phyloP scores from a whole-genome alignment of 352 stramenopile species.

The Phytophthora aleatoria region DNA sequence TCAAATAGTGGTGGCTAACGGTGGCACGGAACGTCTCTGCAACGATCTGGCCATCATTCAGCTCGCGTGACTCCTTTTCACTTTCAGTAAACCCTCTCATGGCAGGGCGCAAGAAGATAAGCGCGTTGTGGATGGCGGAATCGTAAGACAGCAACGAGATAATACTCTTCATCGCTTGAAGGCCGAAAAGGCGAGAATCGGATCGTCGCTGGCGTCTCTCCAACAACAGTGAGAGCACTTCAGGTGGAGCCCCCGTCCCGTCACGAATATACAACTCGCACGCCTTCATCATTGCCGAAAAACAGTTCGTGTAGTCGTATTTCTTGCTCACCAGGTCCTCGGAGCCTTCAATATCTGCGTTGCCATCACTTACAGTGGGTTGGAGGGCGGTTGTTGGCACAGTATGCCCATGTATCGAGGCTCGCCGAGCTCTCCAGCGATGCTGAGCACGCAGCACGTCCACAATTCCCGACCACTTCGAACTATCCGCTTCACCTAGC shows the following conservation, averaged over 20 bases:
- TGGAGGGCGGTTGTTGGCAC: constrained; percentile 1
- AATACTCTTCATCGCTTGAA: constrained; percentile 84
- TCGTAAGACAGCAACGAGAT: constrained; percentile 77
- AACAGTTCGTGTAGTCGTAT: constrained; percentile 66
- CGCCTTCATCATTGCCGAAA: constrained; percentile 82
- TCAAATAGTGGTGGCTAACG: constrained; percentile 86
- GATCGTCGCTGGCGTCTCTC: constrained; percentile 75
- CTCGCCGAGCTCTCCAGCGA: constrained; percentile 54
- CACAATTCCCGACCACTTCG: constrained; percentile 87
- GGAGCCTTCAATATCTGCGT: constrained; percentile 14
- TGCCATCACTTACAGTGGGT: constrained; percentile 11
- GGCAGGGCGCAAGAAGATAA: constrained; percentile 85
- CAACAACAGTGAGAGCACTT: constrained; percentile 69
- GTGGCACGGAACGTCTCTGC: constrained; percentile 86
- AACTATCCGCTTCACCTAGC: constrained; percentile 73
- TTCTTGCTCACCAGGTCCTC: constrained; percentile 33
- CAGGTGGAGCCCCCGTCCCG: constrained; percentile 78
- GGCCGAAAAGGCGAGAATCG: constrained; percentile 75
- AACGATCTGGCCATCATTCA: constrained; percentile 78
- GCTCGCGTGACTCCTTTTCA: constrained; percentile 80
- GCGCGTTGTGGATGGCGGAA: constrained; percentile 68
- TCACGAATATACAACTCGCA: constrained; percentile 90
- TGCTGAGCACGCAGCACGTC: constrained; percentile 83
- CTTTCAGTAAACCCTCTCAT: constrained; percentile 87
- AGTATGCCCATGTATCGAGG: constrained; percentile 42